Evolutionary conservation across 371 early-diverging fungal species (phyloP).

Genomic region (Sporodiniella umbellata): DNA sequence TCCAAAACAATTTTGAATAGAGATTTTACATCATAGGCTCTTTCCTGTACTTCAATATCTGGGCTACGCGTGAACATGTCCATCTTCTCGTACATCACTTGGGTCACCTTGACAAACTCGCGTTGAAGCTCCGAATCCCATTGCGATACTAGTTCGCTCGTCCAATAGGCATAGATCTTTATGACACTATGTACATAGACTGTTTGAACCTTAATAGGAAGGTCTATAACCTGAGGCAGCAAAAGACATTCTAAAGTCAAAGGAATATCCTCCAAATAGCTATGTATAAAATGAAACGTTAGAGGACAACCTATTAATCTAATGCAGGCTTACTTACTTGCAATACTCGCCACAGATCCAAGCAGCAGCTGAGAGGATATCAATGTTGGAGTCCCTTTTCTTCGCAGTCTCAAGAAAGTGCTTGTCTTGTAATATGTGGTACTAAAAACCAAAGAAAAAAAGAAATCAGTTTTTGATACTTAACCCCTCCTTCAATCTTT

Average conservation of each 20-base stretch:
- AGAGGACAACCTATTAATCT: no score
- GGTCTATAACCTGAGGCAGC: conserved; percentile 47
- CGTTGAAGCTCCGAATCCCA: conserved; percentile 52
- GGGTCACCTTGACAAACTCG: conserved; percentile 49
- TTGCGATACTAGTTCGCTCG: conserved; percentile 51
- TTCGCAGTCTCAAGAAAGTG: conserved; percentile 60
- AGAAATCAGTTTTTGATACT: no score
- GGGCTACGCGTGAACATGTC: conserved; percentile 48
- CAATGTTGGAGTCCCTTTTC: conserved; percentile 65
- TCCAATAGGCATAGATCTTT: conserved; percentile 73
- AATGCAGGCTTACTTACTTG: conserved; percentile 23
- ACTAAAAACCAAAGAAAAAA: conserved; percentile 20
- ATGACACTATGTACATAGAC: conserved; percentile 72
- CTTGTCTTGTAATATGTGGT: conserved; percentile 56
- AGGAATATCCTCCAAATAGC: conserved; percentile 44
- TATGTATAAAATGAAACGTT: neutral
- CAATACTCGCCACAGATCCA: conserved; percentile 92
- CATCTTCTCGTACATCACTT: conserved; percentile 52
- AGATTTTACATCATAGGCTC: conserved; percentile 56
- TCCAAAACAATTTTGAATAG: conserved; percentile 55
- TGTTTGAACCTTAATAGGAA: conserved; percentile 64
- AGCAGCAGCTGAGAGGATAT: conserved; percentile 82
- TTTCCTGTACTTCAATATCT: conserved; percentile 84
- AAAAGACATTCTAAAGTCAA: conserved; percentile 58
- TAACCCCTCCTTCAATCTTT: neutral